phyloP scores from a whole-genome alignment of 495 filamentous ascomycete species.

The Penicillium simplicissimum region DNA sequence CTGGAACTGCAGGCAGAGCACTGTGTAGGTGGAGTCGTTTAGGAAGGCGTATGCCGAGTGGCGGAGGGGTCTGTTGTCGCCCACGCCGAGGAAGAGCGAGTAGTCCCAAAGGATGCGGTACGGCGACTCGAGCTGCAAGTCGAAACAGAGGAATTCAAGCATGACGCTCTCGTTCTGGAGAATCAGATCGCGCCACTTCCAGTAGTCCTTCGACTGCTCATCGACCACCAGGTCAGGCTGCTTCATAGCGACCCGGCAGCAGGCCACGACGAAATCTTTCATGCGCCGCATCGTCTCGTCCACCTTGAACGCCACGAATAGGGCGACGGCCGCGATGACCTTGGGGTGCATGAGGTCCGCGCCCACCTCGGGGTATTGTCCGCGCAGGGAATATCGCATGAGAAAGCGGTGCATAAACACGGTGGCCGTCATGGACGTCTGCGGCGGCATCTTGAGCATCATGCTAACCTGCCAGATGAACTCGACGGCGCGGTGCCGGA shows the following conservation, averaged over 20 bases:
- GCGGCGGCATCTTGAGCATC: conserved; percentile 86
- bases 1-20: conserved; percentile 78
- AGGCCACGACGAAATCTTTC: conserved; percentile 86
- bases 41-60: conserved; percentile 90
- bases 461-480: conserved; percentile 95
- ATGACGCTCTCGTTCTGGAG: conserved; percentile 87
- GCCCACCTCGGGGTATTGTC: conserved; percentile 53
- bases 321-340: conserved; percentile 81
- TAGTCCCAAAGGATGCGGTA: conserved; percentile 79
- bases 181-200: conserved; percentile 94
- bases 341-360: conserved; percentile 70
- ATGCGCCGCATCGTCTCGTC: conserved; percentile 95
- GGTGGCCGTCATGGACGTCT: conserved; percentile 87
- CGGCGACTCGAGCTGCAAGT: conserved; percentile 82
- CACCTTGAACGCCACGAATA: conserved; percentile 95
- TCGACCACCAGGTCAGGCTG: conserved; percentile 82
- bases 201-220: conserved; percentile 95
- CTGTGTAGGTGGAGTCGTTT: conserved; percentile 82
- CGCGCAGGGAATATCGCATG: conserved; percentile 69
- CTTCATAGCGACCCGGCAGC: conserved; percentile 93
- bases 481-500: conserved; percentile 87
- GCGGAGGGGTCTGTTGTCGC: conserved; percentile 72
- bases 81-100: conserved; percentile 64
- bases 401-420: conserved; percentile 94
- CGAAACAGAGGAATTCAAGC: conserved; percentile 91